These are phyloP conservation scores for Rhynchospora tenuis DNA, from an alignment of 176 grass and related monocot genomes.

Conservation along the genomic window DNA sequence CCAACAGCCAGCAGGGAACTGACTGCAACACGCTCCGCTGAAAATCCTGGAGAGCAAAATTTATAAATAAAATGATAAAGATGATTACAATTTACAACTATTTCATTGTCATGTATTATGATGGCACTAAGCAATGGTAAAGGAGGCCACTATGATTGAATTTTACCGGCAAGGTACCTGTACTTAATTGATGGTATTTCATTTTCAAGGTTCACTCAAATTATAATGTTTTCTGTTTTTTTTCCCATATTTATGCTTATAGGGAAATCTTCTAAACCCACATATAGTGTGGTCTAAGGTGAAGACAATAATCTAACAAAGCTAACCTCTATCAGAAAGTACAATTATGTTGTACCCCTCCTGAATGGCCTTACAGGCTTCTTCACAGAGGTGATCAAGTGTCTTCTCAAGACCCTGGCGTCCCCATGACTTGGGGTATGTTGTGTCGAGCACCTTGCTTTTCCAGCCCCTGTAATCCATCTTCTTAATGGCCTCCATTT, in stretches of 20 bases:
- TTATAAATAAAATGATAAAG: neutral
- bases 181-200: neutral
- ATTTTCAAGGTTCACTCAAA: neutral
- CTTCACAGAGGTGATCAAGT: slow-evolving; percentile 77
- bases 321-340: slow-evolving; percentile 93
- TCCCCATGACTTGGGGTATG: slow-evolving; percentile 74
- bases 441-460: slow-evolving; percentile 84
- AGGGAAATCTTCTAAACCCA: neutral
- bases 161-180: neutral
- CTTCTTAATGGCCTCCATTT: slow-evolving; percentile 97
- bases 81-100: neutral
- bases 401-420: slow-evolving; percentile 71
- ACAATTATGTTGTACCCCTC: slow-evolving; percentile 84
- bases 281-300: neutral
- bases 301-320: neutral
- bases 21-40: slow-evolving; percentile 61
- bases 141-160: neutral
- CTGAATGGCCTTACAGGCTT: slow-evolving; percentile 71
- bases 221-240: neutral
- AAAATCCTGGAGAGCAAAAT: slow-evolving; percentile 56
- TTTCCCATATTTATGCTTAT: neutral
- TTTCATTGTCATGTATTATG: neutral
- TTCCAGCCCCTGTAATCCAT: slow-evolving; percentile 90
- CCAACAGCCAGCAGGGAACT: slow-evolving; percentile 97
- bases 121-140: neutral